These are phyloP conservation scores for Hypoxylon cercidicola DNA, from an alignment of 495 filamentous ascomycete species.

Conservation along the genomic window DNA sequence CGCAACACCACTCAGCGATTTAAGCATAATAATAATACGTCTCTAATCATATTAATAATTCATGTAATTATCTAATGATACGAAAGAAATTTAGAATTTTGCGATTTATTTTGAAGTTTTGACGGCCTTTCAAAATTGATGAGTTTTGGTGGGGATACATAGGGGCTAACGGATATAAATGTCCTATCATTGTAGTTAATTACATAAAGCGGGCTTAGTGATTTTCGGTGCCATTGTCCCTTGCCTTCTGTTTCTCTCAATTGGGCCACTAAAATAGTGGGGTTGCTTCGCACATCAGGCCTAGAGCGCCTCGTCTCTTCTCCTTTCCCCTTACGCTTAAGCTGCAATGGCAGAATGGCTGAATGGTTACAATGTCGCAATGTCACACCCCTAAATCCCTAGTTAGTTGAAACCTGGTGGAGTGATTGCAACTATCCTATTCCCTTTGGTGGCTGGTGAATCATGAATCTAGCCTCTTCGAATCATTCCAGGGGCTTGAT, in stretches of 20 bases:
- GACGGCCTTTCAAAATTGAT: too few species aligned
- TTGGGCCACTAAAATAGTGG: constrained; percentile 26
- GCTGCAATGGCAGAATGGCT: background rate
- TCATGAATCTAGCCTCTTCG: background rate
- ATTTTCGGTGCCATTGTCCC: constrained; percentile 1
- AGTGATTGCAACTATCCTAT: background rate
- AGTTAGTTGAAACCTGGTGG: constrained; percentile 1
- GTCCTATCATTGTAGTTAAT: too few species aligned
- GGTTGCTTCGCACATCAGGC: background rate
- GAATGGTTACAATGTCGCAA: background rate
- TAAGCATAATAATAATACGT: too few species aligned
- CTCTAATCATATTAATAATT: too few species aligned
- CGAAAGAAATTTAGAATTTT: too few species aligned
- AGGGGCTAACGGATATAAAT: too few species aligned
- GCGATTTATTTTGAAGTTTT: too few species aligned
- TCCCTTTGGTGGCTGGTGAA: background rate
- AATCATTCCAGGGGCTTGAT: constrained; percentile 4
- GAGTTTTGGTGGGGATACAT: too few species aligned
- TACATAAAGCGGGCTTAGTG: constrained; percentile 10
- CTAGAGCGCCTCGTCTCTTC: too few species aligned
- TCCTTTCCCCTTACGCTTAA: too few species aligned
- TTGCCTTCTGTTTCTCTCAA: constrained; percentile 21
- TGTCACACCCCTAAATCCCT: background rate
- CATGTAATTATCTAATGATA: too few species aligned
- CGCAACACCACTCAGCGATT: too few species aligned